Base-by-base conservation (phyloP, 179 eudicot species). In the Actinidia chinensis region DNA sequence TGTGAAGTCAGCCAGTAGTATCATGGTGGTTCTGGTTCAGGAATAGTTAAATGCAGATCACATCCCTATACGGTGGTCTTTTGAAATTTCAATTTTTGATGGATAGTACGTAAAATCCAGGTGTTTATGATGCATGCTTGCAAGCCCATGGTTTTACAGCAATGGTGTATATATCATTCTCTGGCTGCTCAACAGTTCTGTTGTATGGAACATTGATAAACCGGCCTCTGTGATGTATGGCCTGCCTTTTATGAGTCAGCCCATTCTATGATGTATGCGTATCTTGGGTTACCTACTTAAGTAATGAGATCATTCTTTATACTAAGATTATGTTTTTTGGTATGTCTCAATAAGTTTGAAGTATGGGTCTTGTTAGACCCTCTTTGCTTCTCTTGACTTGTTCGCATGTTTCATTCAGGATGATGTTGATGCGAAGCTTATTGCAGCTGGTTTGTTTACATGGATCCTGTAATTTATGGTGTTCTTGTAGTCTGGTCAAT, bases 361-460 rank as follows among this genome's bases (percentile, higher is more conserved):
- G 59, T 40, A 73, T n/a, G 65, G 18, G 15, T 70, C 71, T 64
- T 23, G 63, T 71, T 47, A 48, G n/a, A 48, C 50, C 42, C 43
- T 14, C 13, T 48, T 71, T 22, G 13, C 11, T 12, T 6, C 36
- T 50, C 18, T 28, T 50, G 59, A 48, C n/a, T 4, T 5, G 28
- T 68, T 68, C 72, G 7, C 6, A 1, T 70, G 74, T 22, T 58
- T 6, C 2, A 9, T 76, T 79, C 86, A 90, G 94, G 94, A 90
- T 82, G 81, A 82, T 58, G 73, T 90, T 68, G 92, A 95, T 79
- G 95, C 92, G 59, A 92, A 87, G 84, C 75, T 95, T 78, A 76
- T 95, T 59, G 87, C 93, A 67, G 98, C 99, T 76, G 99, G 97
- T 76, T 85, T 84, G 84, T 95, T 98, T 69, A 91, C 95, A 76